Evolutionary conservation across 257 asterid species (phyloP).

Genomic region (Mitragyna speciosa): DNA sequence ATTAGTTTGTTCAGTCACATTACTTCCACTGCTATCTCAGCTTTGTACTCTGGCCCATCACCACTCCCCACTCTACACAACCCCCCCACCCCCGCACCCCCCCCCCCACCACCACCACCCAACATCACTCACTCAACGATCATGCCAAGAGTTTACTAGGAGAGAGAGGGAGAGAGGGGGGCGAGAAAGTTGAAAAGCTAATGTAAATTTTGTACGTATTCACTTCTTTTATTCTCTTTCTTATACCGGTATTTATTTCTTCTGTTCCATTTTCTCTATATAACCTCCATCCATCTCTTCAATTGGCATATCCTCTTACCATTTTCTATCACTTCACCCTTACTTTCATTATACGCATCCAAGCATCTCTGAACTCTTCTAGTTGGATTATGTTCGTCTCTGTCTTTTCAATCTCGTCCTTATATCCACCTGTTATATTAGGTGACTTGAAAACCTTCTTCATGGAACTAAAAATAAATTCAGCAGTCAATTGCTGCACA

Average conservation of each 20-base stretch:
- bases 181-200: neutral
- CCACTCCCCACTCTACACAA: too few species aligned
- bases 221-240: neutral
- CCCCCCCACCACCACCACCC: too few species aligned
- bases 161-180: neutral
- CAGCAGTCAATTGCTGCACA: neutral
- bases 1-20: conserved; percentile 20
- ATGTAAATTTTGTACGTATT: neutral
- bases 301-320: conserved; percentile 2
- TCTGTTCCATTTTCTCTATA: conserved; percentile 17
- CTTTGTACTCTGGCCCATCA: conserved; percentile 5
- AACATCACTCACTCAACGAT: neutral
- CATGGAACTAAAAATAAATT: neutral
- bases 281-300: conserved; percentile 31
- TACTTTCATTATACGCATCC: neutral
- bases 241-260: neutral
- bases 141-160: neutral
- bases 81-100: too few species aligned
- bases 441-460: too few species aligned
- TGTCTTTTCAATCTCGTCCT: conserved; percentile 23
- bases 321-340: conserved; percentile 17
- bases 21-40: conserved; percentile 10
- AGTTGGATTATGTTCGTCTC: conserved; percentile 13
- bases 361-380: neutral
- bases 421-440: neutral